Base-by-base conservation (phyloP, 2,329 filamentous ascomycete species). In the Pyrenophora teres region DNA sequence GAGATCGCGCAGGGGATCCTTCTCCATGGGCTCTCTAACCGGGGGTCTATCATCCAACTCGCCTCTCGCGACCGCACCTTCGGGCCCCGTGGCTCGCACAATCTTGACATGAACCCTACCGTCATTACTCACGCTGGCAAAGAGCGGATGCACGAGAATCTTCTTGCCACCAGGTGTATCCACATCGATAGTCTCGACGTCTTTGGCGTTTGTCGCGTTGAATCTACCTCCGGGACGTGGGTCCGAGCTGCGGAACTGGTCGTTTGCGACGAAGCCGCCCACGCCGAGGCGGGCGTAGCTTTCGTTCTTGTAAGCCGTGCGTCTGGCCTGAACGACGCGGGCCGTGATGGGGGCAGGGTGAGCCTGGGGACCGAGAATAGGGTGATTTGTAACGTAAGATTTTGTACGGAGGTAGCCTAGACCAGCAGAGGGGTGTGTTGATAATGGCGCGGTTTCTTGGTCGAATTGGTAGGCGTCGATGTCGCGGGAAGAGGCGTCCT, bases 381-480 rank as follows among this genome's bases (percentile, higher is more conserved):
- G 82, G 64, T 87, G 83, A 63, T 87, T 87, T 60, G 79, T 74
- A 38, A 84, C 72, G 62, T 81, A 75, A 18, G 81, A 75, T 47
- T 78, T 76, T 10, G 81, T 82, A 41, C 83, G 80, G 3, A 82
- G 73, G 66, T 88, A 87, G 12, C 82, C 81, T 4, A 88, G 75
- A 56, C 86, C 86, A 4, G 83, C 85, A 3, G 83, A 85, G 2
- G 86, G 85, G 69, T 88, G 86, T 6, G 86, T 87, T 51, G 80
- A 80, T 1, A 83, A 82, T 54, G 76, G 55, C 57, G 70, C 56
- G 61, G 65, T 68, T 64, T 79, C 62, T 36, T 65, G 59, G 52
- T 66, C 61, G 52, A 72, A 70, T n/a, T 51, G 51, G 48, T 61
- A 63, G 18, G 60, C 43, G 6, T 64, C 52, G 18, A 55, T 35